Evolutionary conservation across 257 asterid species (phyloP).

Genomic region (Solanum bukasovii): DNA sequence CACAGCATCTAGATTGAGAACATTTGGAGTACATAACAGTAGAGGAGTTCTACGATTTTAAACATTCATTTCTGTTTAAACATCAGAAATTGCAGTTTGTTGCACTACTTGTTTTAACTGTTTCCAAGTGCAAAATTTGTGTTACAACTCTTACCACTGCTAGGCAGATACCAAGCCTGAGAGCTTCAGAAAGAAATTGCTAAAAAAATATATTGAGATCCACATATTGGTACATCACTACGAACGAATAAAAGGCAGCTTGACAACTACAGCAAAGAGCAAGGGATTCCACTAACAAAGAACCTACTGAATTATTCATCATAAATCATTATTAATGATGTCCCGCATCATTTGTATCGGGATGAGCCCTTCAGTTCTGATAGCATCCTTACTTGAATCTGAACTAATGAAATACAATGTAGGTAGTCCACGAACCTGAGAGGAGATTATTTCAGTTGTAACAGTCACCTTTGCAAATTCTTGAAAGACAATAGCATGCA

Average conservation of each 20-base stretch:
- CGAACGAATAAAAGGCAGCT: background rate
- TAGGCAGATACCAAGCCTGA: background rate
- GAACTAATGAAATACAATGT: constrained; percentile 89
- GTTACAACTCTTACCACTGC: background rate
- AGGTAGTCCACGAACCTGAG: constrained; percentile 89
- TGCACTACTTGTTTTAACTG: background rate
- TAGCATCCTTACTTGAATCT: constrained; percentile 77
- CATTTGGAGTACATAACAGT: background rate
- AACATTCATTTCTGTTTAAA: background rate
- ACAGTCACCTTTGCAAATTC: background rate
- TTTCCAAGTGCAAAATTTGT: background rate
- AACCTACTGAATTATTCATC: constrained; percentile 7
- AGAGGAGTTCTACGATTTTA: background rate
- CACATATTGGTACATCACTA: background rate
- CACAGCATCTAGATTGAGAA: background rate
- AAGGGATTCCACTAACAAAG: background rate
- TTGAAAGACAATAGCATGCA: background rate
- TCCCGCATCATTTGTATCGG: constrained; percentile 88
- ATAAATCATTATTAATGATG: constrained; percentile 75
- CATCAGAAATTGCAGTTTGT: background rate
- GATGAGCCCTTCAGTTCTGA: constrained; percentile 93
- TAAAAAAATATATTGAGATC: background rate
- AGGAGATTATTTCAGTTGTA: background rate
- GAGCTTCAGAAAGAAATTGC: background rate
- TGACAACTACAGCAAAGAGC: background rate